A percentile compares a stretch with the other conserved stretches of the same genome.
phyloP scores from a whole-genome alignment of 225 moss, liverwort and hornwort species.

The Bryum argenteum region DNA sequence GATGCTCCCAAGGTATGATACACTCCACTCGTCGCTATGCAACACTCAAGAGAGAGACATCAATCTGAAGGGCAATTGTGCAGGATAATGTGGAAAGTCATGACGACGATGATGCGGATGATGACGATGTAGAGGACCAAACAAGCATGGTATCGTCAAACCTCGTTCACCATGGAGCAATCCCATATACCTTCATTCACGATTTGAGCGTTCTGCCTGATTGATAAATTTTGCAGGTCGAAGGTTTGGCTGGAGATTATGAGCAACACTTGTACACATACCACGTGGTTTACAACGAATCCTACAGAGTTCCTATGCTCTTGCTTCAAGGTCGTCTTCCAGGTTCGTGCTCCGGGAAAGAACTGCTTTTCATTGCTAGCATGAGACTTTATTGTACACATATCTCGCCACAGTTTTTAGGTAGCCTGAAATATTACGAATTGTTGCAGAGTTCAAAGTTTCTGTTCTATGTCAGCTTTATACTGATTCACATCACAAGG shows the following conservation, averaged over 20 bases:
- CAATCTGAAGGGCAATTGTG: not conserved
- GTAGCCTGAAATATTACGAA: not conserved
- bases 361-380: too few relatives aligned
- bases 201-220: not conserved
- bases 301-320: slow-evolving; percentile 84
- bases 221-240: slow-evolving; percentile 35
- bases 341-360: slow-evolving; percentile 38
- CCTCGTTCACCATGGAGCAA: slow-evolving; percentile 1
- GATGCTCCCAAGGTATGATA: slow-evolving; percentile 40
- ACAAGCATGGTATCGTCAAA: slow-evolving; percentile 37
- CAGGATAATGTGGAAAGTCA: slow-evolving; percentile 33
- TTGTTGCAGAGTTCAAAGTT: not conserved
- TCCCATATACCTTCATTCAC: slow-evolving; percentile 10
- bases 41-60: too few relatives aligned
- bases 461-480: not conserved
- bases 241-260: slow-evolving; percentile 32
- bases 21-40: too few relatives aligned
- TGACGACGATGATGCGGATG: slow-evolving; percentile 30
- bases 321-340: slow-evolving; percentile 63
- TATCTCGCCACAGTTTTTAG: not conserved
- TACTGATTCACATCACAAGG: not conserved
- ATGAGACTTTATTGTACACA: not conserved
- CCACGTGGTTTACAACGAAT: slow-evolving; percentile 87
- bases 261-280: slow-evolving; percentile 67
- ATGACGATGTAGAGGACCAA: slow-evolving; percentile 42